Base-by-base conservation (phyloP, 352 stramenopile genomes). In the Pythium coloratum region DNA sequence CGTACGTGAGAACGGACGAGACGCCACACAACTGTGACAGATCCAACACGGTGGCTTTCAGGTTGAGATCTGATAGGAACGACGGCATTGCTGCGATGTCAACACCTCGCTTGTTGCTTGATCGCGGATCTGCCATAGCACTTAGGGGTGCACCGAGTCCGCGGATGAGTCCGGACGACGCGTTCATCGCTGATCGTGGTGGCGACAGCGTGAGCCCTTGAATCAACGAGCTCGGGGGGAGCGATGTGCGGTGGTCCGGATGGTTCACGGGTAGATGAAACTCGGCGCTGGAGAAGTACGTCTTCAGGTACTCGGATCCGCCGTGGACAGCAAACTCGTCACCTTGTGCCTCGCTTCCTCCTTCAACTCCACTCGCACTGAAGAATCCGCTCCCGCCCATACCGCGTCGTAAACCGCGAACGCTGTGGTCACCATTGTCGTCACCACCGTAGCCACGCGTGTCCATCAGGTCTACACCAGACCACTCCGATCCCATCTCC, bases 21-120 rank as follows among this genome's bases (percentile, higher is more conserved):
- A 94, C 78, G 30, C 86, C 86, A 44, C 86, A 94, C 3, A 94
- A 74, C 55, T 76, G 81, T 16, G 86, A 94, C 18, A 94, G 67
- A 51, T 94, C 86, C 30, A 94, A 65, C 38, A 91, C 67, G 18
- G 77, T 89, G 16, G 92, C 86, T 26, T 80, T 90, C 30, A 92
- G 72, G 55, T 78, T 92, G 3, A 92, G 58, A 55, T 92, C 84
- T 9, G 90, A 66, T 49, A 89, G 87, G 2, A 90, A 70, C 4
- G 71, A 70, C 18, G 66, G 40, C 32, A 74, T 74, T 1, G 78
- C 60, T 36, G 78, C 20, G 57, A 83, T 76, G 16, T 91, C 81
- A 2, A 53, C 50, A 2, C 79, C 64, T 4, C 80, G 84, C 62
- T 90, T 89, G 42, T 79, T 62, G 14, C 28, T 20, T 68, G 66